Conservation (phyloP, 176 grass and related monocot genomes). For the Oryza meyeriana region DNA sequence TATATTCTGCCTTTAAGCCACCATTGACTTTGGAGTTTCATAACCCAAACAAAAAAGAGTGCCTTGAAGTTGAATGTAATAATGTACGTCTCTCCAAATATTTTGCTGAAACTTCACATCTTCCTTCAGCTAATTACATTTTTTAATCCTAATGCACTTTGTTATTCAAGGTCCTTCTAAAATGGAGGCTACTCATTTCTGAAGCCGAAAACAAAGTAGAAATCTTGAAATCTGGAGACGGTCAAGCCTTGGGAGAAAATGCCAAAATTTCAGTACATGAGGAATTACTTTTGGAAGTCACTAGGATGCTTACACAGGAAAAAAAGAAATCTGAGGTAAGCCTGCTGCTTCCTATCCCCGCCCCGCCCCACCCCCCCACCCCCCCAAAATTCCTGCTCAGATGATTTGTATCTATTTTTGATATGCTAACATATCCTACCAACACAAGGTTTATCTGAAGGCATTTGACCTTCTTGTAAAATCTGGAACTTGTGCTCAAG, state of each 20-base stretch:
- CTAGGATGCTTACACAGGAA: constrained; percentile 56
- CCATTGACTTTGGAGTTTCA: constrained; percentile 67
- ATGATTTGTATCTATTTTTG: neutral
- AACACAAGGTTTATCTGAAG: constrained; percentile 48
- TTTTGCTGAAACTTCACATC: constrained; percentile 20
- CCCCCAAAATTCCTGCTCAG: neutral
- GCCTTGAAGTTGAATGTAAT: constrained; percentile 64
- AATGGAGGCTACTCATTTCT: constrained; percentile 60
- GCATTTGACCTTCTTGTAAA: constrained; percentile 36
- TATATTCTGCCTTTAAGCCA: constrained; percentile 82
- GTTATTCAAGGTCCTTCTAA: constrained; percentile 63
- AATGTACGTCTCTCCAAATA: constrained; percentile 53
- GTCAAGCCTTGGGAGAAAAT: constrained; percentile 13
- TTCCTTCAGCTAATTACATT: constrained; percentile 21
- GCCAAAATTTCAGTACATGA: constrained; percentile 33
- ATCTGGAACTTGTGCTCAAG: constrained; percentile 33
- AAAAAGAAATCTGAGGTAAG: constrained; percentile 68
- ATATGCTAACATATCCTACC: constrained; percentile 16
- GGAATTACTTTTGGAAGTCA: constrained; percentile 50
- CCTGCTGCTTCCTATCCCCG: too few species aligned
- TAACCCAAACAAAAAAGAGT: constrained; percentile 57
- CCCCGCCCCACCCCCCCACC: too few species aligned
- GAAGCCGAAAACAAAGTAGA: constrained; percentile 52
- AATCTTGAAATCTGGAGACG: constrained; percentile 47
- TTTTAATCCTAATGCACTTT: constrained; percentile 29